Conservation (phyloP, 371 early-diverging fungal species). For the Entomophthora muscae region DNA sequence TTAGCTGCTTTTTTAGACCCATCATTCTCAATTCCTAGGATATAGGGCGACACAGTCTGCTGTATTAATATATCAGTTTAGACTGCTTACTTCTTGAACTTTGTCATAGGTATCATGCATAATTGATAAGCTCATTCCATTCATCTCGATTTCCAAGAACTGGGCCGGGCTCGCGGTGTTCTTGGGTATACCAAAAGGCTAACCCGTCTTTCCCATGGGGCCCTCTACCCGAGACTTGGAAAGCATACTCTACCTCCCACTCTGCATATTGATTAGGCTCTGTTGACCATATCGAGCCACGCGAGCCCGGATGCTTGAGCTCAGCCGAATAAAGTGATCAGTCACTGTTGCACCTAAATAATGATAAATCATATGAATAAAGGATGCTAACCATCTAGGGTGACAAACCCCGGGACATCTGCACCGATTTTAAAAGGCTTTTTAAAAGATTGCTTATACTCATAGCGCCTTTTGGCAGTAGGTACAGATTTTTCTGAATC, state of each 20-base stretch:
- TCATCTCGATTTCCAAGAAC: constrained; percentile 49
- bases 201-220: constrained; percentile 61
- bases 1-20: constrained; percentile 28
- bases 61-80: background rate
- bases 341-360: constrained; percentile 31
- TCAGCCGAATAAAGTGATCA: constrained; percentile 41
- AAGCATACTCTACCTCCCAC: constrained; percentile 53
- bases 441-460: background rate
- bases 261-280: constrained; percentile 42
- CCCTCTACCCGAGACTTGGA: constrained; percentile 40
- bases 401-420: background rate
- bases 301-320: constrained; percentile 36
- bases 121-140: constrained; percentile 51
- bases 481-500: background rate
- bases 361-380: background rate
- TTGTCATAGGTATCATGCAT: constrained; percentile 48
- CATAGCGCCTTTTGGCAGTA: background rate
- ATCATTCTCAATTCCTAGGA: constrained; percentile 53
- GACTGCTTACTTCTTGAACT: constrained; percentile 19
- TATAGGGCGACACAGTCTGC: constrained; percentile 27
- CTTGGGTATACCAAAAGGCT: constrained; percentile 71
- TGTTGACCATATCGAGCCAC: constrained; percentile 53
- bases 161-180: constrained; percentile 34
- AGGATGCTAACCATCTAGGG: background rate
- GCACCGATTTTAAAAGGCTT: background rate